Evolutionary conservation across 495 filamentous ascomycete species (phyloP), one percentile per base, ranked within the genome.

Genomic region (Hypoxylon subgilvum): DNA sequence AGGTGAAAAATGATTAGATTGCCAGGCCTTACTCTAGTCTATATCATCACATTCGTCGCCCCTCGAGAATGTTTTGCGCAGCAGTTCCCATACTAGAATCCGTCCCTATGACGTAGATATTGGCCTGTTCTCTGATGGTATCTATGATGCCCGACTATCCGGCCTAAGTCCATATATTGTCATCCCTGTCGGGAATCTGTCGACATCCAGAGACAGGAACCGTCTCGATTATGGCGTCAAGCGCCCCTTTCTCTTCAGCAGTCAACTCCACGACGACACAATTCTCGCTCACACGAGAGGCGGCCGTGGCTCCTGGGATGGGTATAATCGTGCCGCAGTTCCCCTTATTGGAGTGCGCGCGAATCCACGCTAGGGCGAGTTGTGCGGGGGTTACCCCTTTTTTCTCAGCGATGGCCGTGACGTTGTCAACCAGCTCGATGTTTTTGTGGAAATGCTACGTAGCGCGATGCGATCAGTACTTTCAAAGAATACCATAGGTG

Each of bases 301-400:
- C 69, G 1, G 68, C 69, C 4, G 72, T 81, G 5, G 83, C 82
- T 6, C 89, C 88, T 1, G 88, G 88, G 51, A 93, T 91, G 1
- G 88, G 89, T 45, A 91, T 83, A 46, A 91, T 85, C 1, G 74
- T 78, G 6, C 69, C 71, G 47, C 77, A 82, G 52, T 79, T 69
- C 3, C 72, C 22, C 2, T 21, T 68, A 14, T 60, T 45, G 1
- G 40, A 43, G 8, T 31, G n/a, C 0, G 51, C 16, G 0, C 21
- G 69, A 3, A 87, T 69, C 88, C 89, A 92, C 6, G 76, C 81
- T 23, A 92, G 63, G 1, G 87, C 88, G 13, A 92, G 69, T 69
- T 94, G 88, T 7, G 81, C 80, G 0, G 84, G 74, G n/a, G 84
- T 86, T 42, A 79, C 79, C 5, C 79, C 80, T 70, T 88, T 91